Conservation (phyloP, 2,329 filamentous ascomycete genomes). For the Gnomoniopsis sp. region DNA sequence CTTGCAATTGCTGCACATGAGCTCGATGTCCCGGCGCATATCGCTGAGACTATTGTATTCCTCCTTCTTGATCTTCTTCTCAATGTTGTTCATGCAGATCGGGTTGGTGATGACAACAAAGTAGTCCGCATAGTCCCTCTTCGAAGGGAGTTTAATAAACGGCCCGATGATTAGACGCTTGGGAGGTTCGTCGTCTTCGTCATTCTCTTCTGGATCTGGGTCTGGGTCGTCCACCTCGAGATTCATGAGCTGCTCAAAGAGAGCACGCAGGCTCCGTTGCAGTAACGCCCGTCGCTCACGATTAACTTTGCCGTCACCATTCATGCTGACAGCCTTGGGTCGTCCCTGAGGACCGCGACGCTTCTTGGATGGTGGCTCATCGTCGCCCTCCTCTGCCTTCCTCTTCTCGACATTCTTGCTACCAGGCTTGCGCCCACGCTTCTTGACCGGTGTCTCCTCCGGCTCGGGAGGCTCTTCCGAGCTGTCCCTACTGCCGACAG, state of each 20-base stretch:
- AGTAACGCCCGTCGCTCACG: constrained; percentile 71
- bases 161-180: constrained; percentile 87
- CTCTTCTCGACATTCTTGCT: constrained; percentile 72
- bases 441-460: constrained; percentile 68
- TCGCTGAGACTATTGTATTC: constrained; percentile 82
- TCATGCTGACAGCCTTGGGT: constrained; percentile 53
- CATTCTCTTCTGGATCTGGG: constrained; percentile 42
- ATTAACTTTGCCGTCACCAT: constrained; percentile 56
- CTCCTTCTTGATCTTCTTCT: constrained; percentile 92
- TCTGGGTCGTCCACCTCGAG: constrained; percentile 74
- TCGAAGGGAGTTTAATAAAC: constrained; percentile 87
- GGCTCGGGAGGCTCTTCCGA: constrained; percentile 63
- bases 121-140: constrained; percentile 89
- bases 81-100: constrained; percentile 94
- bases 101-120: constrained; percentile 89
- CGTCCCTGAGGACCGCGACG: constrained; percentile 69
- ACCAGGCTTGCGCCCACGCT: constrained; percentile 78
- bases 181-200: constrained; percentile 49
- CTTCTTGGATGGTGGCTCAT: constrained; percentile 75
- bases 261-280: constrained; percentile 71
- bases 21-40: constrained; percentile 75
- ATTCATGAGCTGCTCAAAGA: constrained; percentile 78
- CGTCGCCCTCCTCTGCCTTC: constrained; percentile 77
- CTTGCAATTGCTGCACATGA: constrained; percentile 86
- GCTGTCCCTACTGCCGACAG: constrained; percentile 73